Conservation (phyloP, 768 basidiomycete genomes). For the Leccinum uliginosum region DNA sequence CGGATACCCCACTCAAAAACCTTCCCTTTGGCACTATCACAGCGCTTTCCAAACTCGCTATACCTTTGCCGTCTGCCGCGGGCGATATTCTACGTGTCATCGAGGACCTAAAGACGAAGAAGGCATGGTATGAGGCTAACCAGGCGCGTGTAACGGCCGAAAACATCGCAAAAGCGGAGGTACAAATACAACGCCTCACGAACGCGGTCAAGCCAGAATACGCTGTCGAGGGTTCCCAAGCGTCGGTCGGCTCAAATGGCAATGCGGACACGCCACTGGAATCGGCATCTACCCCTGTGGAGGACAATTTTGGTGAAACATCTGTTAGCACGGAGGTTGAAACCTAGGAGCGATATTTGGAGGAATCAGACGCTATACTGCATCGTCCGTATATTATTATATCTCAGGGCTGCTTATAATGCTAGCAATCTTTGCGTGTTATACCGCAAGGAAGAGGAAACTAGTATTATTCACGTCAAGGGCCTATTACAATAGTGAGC, state of each 20-base stretch:
- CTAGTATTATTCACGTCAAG: slow-evolving; percentile 29
- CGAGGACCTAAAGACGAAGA: slow-evolving; percentile 90
- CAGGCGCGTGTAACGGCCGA: slow-evolving; percentile 76
- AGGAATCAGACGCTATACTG: slow-evolving; percentile 9
- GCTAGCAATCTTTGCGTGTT: slow-evolving; percentile 12
- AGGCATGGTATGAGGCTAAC: slow-evolving; percentile 92
- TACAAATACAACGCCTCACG: slow-evolving; percentile 61
- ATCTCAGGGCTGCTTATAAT: slow-evolving; percentile 19
- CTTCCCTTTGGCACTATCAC: slow-evolving; percentile 82
- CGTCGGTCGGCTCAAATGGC: slow-evolving; percentile 34
- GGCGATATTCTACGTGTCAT: slow-evolving; percentile 79
- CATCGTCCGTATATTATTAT: slow-evolving; percentile 12
- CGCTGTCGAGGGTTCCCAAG: slow-evolving; percentile 24
- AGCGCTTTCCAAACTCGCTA: slow-evolving; percentile 83
- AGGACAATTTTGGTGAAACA: slow-evolving; percentile 31
- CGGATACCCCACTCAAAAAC: slow-evolving; percentile 45
- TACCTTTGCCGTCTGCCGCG: slow-evolving; percentile 78
- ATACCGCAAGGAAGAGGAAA: slow-evolving; percentile 12
- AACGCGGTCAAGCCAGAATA: slow-evolving; percentile 37
- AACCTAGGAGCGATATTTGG: slow-evolving; percentile 18
- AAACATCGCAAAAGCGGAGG: slow-evolving; percentile 77
- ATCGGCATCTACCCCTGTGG: slow-evolving; percentile 39
- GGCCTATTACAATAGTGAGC: slow-evolving; percentile 35
- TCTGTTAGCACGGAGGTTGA: slow-evolving; percentile 37
- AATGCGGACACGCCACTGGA: slow-evolving; percentile 44